Evolutionary conservation across 306 rosid genomes (phyloP), one percentile per base, ranked within the genome.

Genomic region (Trifolium pratense): DNA sequence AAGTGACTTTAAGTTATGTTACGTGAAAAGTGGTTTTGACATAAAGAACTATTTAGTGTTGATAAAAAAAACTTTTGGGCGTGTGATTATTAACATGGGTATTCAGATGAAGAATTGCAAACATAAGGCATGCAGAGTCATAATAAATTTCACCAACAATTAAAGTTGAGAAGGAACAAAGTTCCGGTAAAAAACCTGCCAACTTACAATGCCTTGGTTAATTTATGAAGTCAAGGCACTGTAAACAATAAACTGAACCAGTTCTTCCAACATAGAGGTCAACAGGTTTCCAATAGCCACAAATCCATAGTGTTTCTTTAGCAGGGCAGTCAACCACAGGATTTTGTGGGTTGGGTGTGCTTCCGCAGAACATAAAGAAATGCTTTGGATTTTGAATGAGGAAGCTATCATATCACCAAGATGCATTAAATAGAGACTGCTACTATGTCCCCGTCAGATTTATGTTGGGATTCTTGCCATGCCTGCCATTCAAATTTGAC

Each of bases 111-210:
- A 65, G 36, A 59, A 53, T 34, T 46, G 58, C 21, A 66, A 66
- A 65, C 45, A 66, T 5, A 73, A 10, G 43, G 17, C 39, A 42
- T 23, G 52, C 57, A 57, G 16, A 39, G 6, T 29, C 56, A 66
- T 58, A 18, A 80, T 42, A 29, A 12, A 71, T 64, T 66, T 56
- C 16, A 55, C 32, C 37, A 70, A 46, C 16, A 61, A 40, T 40
- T 53, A 71, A 43, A 64, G 9, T 75, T 63, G 5, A 42, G 25
- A 61, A 31, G 73, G 23, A 62, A 69, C 57, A 57, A 62, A 56
- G 34, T 55, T 75, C 49, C 13, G 15, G 32, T 5, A 42, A 51
- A 66, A 67, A 59, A 18, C 31, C 2, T 55, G 66, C 42, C 32
- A 29, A 4, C 32, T 29, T 4, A 29, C 32, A 29, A 29, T 29